These are phyloP conservation scores for Salix caprea DNA, from an alignment of 345 rosid genomes.

Conservation along the genomic window DNA sequence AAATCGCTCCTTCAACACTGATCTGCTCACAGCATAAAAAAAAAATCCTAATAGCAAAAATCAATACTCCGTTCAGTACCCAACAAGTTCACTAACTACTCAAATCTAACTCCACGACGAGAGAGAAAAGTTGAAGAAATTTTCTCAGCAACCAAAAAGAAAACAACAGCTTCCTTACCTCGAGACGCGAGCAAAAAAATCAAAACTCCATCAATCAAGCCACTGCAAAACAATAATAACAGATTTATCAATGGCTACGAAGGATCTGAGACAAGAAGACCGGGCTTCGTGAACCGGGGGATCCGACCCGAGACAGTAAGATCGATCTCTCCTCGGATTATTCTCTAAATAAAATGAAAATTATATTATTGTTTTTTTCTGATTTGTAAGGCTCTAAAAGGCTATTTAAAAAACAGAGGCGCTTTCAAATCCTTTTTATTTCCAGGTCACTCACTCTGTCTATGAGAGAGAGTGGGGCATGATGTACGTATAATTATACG, in stretches of 20 bases:
- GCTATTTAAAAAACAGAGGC: constrained; percentile 13
- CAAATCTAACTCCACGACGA: constrained; percentile 3
- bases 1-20: constrained; percentile 21
- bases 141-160: constrained; percentile 35
- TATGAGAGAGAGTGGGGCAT: neutral
- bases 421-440: constrained; percentile 35
- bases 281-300: constrained; percentile 18
- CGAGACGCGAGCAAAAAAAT: constrained; percentile 26
- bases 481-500: constrained; percentile 6
- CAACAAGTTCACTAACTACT: neutral
- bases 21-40: constrained; percentile 27
- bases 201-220: constrained; percentile 36
- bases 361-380: neutral
- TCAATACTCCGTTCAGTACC: neutral
- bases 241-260: neutral
- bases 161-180: constrained; percentile 22
- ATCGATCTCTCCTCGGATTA: constrained; percentile 11
- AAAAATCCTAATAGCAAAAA: constrained; percentile 1
- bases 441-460: constrained; percentile 10
- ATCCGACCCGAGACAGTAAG: constrained; percentile 27
- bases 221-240: neutral
- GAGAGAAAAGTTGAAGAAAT: neutral
- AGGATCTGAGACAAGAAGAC: constrained; percentile 28
- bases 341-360: neutral
- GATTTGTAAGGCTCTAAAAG: neutral